These are phyloP conservation scores for Neurospora sp. DNA, from an alignment of 495 filamentous ascomycete genomes.

Conservation along the genomic window DNA sequence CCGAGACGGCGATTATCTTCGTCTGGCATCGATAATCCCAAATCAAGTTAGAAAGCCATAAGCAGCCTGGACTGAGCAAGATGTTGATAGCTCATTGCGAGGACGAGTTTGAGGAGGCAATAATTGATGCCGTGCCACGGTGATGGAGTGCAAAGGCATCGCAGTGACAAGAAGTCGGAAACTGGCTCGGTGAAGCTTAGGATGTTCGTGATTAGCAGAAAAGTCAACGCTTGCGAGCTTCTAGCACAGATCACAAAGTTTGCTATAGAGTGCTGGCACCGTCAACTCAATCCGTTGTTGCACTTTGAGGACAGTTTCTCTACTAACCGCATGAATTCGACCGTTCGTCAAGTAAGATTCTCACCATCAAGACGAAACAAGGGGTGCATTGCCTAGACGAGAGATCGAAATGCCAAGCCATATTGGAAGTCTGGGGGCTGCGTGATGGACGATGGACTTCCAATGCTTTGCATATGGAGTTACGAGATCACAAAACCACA, in stretches of 20 bases:
- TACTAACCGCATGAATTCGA: background rate
- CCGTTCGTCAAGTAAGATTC: background rate
- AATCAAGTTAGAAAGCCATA: background rate
- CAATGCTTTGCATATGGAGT: background rate
- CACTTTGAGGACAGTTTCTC: background rate
- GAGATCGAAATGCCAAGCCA: constrained; percentile 22
- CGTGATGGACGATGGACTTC: background rate
- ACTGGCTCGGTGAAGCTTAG: background rate
- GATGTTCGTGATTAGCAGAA: background rate
- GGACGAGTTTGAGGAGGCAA: background rate
- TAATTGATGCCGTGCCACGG: background rate
- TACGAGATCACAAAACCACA: background rate
- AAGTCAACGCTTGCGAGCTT: background rate
- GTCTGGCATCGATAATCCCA: background rate
- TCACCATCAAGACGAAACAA: background rate
- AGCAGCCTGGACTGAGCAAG: background rate
- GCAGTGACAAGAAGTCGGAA: background rate
- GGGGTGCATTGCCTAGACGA: constrained; percentile 14
- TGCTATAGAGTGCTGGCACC: background rate
- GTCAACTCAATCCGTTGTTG: background rate
- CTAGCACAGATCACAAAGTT: background rate
- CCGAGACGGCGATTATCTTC: background rate
- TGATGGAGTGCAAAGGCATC: background rate
- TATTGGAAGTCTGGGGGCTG: constrained; percentile 1
- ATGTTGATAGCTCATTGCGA: background rate